Evolutionary conservation across 139 green algal genomes (phyloP), one percentile per base, ranked within the genome.

Genomic region (Volvox africanus): DNA sequence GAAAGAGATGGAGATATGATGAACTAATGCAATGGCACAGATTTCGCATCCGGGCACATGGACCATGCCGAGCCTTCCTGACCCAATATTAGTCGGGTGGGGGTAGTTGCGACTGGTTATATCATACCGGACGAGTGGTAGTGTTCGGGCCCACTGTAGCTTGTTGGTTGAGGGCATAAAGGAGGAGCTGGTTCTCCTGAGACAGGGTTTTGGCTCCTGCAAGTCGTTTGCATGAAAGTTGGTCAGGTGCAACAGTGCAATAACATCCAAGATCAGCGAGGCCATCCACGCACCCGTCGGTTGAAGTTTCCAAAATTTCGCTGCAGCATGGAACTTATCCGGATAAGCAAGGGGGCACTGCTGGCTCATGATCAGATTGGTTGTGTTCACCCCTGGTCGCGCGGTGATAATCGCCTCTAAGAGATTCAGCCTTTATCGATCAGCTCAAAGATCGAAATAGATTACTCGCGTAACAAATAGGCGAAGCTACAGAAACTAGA

Each of bases 111-210:
- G 9, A 55, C 5, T 55, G 44, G 65, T 73, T 73, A 73, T 28
- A 73, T 28, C 71, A 79, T 79, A 79, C 71, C 71, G 78, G 78
- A 16, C 78, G 78, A 36, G 94, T 80, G 20, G 95, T 94, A 21
- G 94, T 98, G 96, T 96, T 98, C 18, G 97, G 95, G 0, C 98
- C 98, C 22, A 95, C 84, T 0, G 88, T 94, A 14, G 96, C 97
- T 87, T 99, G 97, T 92, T 98, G 96, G 50, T 96, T 87, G 30
- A 99, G 93, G 16, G 97, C 96, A 91, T 98, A 98, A 20, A 99
- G 89, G 30, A 97, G 82, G 28, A 99, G 94, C 73, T 95, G 92
- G 0, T 92, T 94, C 80, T 99, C 97, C 61, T 99, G 96, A 0
- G 91, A 86, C 35, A 99, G 87, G 0, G 75, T 21, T 55, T 92